These are phyloP conservation scores for Penicillium angulare DNA, from an alignment of 495 filamentous ascomycete genomes.

Conservation along the genomic window DNA sequence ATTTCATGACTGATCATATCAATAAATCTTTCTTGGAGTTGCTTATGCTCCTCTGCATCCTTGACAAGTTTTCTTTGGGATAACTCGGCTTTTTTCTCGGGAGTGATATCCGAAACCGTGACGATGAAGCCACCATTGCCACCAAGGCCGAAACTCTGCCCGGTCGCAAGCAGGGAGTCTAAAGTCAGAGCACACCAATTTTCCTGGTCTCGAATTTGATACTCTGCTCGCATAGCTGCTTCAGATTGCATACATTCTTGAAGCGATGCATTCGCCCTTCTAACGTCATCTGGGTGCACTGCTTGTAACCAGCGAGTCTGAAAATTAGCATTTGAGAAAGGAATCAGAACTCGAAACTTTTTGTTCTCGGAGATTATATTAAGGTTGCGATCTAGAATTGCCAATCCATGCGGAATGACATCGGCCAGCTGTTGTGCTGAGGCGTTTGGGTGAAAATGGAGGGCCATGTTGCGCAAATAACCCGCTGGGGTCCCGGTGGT, in stretches of 20 bases:
- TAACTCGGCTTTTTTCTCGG: constrained; percentile 46
- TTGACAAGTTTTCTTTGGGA: constrained; percentile 58
- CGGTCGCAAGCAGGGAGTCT: constrained; percentile 5
- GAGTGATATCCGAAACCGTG: constrained; percentile 42
- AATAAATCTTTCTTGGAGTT: constrained; percentile 80
- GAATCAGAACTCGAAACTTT: no score
- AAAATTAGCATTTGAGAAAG: no score
- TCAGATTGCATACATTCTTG: constrained; percentile 1
- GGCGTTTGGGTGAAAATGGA: no score
- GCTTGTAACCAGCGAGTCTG: constrained; percentile 17
- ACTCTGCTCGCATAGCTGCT: constrained; percentile 18
- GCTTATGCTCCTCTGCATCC: constrained; percentile 64
- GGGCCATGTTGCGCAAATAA: no score
- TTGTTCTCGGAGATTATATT: no score
- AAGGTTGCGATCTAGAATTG: no score
- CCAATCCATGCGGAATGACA: no score
- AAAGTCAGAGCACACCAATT: constrained; percentile 21
- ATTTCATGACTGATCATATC: constrained; percentile 89
- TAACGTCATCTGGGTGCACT: constrained; percentile 22
- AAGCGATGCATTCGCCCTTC: constrained; percentile 13
- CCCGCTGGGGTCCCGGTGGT: no score
- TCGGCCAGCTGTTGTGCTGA: no score
- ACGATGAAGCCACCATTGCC: constrained; percentile 19
- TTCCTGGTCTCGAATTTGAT: constrained; percentile 7
- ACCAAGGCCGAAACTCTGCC: constrained; percentile 1